Percentiles rank a stretch among this genome's conserved stretches.
Conservation (phyloP, 2,329 filamentous ascomycete genomes). For the Nectriaceae sp. region DNA sequence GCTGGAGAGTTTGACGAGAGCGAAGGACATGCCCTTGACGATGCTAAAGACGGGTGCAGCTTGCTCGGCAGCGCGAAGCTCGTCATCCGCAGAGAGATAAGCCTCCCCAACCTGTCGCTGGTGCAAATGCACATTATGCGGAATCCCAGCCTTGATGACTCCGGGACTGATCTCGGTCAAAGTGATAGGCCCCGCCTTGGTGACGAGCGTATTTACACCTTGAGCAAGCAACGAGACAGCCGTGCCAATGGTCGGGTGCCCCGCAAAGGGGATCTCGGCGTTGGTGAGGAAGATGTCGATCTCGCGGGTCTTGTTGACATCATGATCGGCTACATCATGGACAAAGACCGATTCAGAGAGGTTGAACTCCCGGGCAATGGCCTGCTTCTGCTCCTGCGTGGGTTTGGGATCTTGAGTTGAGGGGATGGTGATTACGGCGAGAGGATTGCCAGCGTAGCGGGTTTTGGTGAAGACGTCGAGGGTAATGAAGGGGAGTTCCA, state of each 20-base stretch:
- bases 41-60: constrained; percentile 58
- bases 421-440: constrained; percentile 60
- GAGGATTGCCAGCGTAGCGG: constrained; percentile 58
- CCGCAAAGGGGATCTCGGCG: constrained; percentile 61
- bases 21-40: constrained; percentile 74
- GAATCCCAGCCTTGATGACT: constrained; percentile 63
- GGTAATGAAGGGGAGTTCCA: constrained; percentile 51
- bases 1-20: constrained; percentile 62
- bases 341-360: constrained; percentile 66
- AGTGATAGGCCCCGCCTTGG: constrained; percentile 59
- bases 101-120: constrained; percentile 27
- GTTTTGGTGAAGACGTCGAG: constrained; percentile 60
- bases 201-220: constrained; percentile 46
- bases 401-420: constrained; percentile 37
- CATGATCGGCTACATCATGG: constrained; percentile 44
- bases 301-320: constrained; percentile 35
- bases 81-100: constrained; percentile 21
- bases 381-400: constrained; percentile 55
- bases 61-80: constrained; percentile 39
- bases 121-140: constrained; percentile 59
- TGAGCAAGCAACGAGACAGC: constrained; percentile 49
- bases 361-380: constrained; percentile 64
- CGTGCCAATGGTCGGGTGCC: constrained; percentile 62
- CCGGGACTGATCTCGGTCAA: constrained; percentile 41
- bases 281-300: constrained; percentile 62